Evolutionary conservation across 2,329 filamentous ascomycete species (phyloP).

Genomic region (Colletotrichum coccodes): DNA sequence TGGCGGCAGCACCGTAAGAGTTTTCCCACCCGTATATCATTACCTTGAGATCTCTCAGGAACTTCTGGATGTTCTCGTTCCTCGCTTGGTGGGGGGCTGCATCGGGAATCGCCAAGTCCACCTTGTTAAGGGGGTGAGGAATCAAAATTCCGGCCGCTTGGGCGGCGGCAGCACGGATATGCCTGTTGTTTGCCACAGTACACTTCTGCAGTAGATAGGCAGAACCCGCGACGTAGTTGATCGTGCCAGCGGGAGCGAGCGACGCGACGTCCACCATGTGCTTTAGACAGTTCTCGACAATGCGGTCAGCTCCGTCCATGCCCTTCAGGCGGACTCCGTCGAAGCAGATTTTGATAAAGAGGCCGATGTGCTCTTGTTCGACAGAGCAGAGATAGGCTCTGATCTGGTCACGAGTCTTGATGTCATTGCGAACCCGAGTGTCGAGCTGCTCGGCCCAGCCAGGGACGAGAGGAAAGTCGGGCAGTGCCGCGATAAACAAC

Average conservation of each 20-base stretch:
- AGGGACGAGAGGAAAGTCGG: slow-evolving; percentile 70
- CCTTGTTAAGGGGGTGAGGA: slow-evolving; percentile 65
- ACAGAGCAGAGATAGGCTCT: slow-evolving; percentile 60
- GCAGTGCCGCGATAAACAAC: slow-evolving; percentile 60
- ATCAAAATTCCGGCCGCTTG: slow-evolving; percentile 80
- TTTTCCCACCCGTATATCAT: slow-evolving; percentile 58
- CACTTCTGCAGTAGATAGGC: slow-evolving; percentile 63
- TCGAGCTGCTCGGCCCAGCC: slow-evolving; percentile 89
- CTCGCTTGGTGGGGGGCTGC: slow-evolving; percentile 38
- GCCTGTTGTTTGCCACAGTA: slow-evolving; percentile 77
- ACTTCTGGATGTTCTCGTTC: slow-evolving; percentile 23
- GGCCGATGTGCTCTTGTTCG: slow-evolving; percentile 49
- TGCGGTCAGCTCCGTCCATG: slow-evolving; percentile 39
- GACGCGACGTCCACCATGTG: slow-evolving; percentile 65
- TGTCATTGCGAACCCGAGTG: slow-evolving; percentile 75
- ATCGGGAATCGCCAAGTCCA: slow-evolving; percentile 46
- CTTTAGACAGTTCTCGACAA: slow-evolving; percentile 59
- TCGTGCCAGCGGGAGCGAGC: slow-evolving; percentile 58
- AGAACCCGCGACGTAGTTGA: slow-evolving; percentile 60
- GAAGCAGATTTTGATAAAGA: slow-evolving; percentile 65
- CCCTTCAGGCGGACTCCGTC: slow-evolving; percentile 62
- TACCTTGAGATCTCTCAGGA: slow-evolving; percentile 42
- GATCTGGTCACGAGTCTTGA: slow-evolving; percentile 69
- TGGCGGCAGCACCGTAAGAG: slow-evolving; percentile 53
- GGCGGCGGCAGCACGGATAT: slow-evolving; percentile 73